Conservation (phyloP, 176 grass and related monocot genomes). For the Rhynchospora pubera region DNA sequence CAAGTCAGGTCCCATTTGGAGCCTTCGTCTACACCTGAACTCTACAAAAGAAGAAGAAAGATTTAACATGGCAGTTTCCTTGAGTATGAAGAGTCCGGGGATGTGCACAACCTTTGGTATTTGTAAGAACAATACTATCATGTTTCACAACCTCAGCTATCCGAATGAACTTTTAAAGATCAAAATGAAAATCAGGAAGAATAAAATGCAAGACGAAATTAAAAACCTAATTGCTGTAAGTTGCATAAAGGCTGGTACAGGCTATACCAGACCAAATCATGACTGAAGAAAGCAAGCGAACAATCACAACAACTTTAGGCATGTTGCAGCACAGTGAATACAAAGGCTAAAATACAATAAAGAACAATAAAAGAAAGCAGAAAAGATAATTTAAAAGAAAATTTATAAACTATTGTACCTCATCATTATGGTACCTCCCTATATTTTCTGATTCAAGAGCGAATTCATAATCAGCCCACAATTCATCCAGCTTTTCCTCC, state of each 20-base stretch:
- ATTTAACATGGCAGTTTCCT: background rate
- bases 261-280: background rate
- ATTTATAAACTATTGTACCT: slow-evolving; percentile 26
- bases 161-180: background rate
- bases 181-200: background rate
- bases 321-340: background rate
- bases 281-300: background rate
- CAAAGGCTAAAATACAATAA: background rate
- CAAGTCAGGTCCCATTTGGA: background rate
- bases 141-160: background rate
- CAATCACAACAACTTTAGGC: background rate
- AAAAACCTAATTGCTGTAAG: background rate
- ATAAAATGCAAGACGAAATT: background rate
- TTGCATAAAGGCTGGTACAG: background rate
- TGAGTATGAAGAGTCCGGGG: background rate
- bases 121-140: background rate
- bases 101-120: background rate
- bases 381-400: background rate
- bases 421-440: slow-evolving; percentile 56
- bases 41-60: slow-evolving; percentile 6
- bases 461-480: slow-evolving; percentile 89
- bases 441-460: slow-evolving; percentile 68
- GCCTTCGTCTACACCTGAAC: background rate
- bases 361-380: background rate
- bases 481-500: slow-evolving; percentile 34